These are phyloP conservation scores for Xylariaceae sp. DNA, from an alignment of 2,329 filamentous ascomycete genomes.

Conservation along the genomic window DNA sequence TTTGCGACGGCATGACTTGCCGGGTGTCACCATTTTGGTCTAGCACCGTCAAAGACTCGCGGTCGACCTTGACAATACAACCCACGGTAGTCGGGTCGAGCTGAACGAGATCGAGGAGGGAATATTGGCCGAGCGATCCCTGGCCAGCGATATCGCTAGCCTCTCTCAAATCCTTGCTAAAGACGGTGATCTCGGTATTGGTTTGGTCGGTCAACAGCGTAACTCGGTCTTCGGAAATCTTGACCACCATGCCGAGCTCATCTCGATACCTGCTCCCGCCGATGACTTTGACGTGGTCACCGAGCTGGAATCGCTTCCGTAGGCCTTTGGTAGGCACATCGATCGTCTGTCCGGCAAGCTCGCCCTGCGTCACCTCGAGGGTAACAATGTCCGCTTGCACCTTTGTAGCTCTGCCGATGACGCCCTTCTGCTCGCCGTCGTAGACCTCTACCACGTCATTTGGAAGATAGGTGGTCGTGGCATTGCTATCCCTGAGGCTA, in stretches of 20 bases:
- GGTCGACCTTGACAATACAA: slow-evolving; percentile 90
- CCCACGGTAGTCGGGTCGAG: slow-evolving; percentile 88
- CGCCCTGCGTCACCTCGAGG: slow-evolving; percentile 76
- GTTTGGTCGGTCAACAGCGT: slow-evolving; percentile 90
- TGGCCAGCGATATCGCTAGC: slow-evolving; percentile 88
- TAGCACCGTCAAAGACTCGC: slow-evolving; percentile 81
- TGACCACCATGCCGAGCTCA: slow-evolving; percentile 95
- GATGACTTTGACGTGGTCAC: slow-evolving; percentile 98
- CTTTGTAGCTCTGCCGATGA: slow-evolving; percentile 77
- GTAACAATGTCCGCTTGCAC: slow-evolving; percentile 91
- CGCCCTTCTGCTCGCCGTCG: slow-evolving; percentile 88
- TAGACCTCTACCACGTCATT: slow-evolving; percentile 97
- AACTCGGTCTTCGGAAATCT: slow-evolving; percentile 85
- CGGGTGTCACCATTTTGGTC: slow-evolving; percentile 84
- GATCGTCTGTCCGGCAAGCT: slow-evolving; percentile 74
- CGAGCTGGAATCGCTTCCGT: slow-evolving; percentile 85
- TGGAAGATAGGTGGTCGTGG: slow-evolving; percentile 77
- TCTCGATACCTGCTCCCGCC: slow-evolving; percentile 91
- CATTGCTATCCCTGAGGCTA: slow-evolving; percentile 78
- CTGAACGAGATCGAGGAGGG: slow-evolving; percentile 89
- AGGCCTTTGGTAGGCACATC: slow-evolving; percentile 90
- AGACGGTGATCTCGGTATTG: slow-evolving; percentile 91
- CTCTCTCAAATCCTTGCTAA: slow-evolving; percentile 92
- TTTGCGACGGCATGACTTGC: slow-evolving; percentile 82
- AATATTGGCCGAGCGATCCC: slow-evolving; percentile 78